Conservation (phyloP, 257 asterid genomes). For the Henckelia pumila region DNA sequence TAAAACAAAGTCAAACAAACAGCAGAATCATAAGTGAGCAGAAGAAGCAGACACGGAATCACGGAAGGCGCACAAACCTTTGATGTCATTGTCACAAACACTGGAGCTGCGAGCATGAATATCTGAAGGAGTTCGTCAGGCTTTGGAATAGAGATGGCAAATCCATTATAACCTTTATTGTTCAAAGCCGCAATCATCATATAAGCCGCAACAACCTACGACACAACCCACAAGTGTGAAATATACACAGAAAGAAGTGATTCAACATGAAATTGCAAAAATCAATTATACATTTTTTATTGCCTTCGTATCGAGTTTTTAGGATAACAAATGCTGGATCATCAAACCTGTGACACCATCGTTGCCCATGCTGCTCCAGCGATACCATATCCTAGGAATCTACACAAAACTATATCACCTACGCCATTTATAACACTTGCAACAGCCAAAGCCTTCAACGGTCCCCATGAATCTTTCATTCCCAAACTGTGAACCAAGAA, state of each 20-base stretch:
- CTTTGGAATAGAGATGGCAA: constrained; percentile 77
- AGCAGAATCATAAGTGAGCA: constrained; percentile 20
- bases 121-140: constrained; percentile 60
- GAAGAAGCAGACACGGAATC: constrained; percentile 13
- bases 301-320: constrained; percentile 8
- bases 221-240: constrained; percentile 24
- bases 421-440: constrained; percentile 81
- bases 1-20: constrained; percentile 33
- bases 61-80: constrained; percentile 52
- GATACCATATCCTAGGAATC: constrained; percentile 79
- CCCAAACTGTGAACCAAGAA: constrained; percentile 64
- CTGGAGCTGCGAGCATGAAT: constrained; percentile 88
- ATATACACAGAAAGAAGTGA: constrained; percentile 3
- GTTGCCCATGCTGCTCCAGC: constrained; percentile 99
- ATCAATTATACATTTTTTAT: neutral
- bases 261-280: neutral
- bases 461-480: constrained; percentile 99
- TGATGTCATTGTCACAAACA: constrained; percentile 86
- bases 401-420: constrained; percentile 84
- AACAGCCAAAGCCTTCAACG: constrained; percentile 83
- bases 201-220: constrained; percentile 89
- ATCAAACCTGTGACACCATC: constrained; percentile 83
- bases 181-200: constrained; percentile 83
- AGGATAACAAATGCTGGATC: constrained; percentile 19
- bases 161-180: constrained; percentile 81